Evolutionary conservation across 2,329 filamentous ascomycete species (phyloP), one percentile per base, ranked within the genome.

Genomic region (Sarocladium brachiariae): DNA sequence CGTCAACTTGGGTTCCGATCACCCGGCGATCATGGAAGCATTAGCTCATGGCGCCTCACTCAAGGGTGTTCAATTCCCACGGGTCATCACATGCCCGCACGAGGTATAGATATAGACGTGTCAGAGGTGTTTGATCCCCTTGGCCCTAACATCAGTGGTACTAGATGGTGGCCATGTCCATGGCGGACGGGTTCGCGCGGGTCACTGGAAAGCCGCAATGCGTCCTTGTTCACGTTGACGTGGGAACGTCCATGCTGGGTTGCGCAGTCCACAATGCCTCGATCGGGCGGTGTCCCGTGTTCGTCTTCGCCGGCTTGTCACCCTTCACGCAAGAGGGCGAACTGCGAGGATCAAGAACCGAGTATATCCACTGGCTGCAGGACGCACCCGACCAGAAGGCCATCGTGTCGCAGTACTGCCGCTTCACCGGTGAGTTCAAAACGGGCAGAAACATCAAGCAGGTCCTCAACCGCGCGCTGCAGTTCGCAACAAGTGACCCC

Each of bases 301-400:
- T 90, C 46, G 83, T 90, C 50, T 88, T 90, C 59, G 86, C 86
- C 1, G 86, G 86, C 2, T 68, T 89, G 27, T 86, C 80, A 11
- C 86, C 86, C 0, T 86, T 80, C 62, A 89, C 86, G 1, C 75
- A 83, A 16, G 84, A 88, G 58, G 86, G 86, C 11, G 86, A 89
- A 67, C 78, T 84, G 68, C 74, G 81, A 5, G 86, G 86, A 4
- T 81, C 77, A 4, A 72, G 86, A 50, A 88, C 84, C 0, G 86
- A 89, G 65, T 89, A 86, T 63, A 89, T 89, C 55, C 86, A 89
- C 63, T 90, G 86, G 84, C 83, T 89, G 43, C 86, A 90, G 60
- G 84, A 90, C 63, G 83, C 87, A 11, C 85, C 83, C 0, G 84
- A 89, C 59, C 86, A 90, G 66, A 86, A 83, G 63, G 76, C 81